Conservation (phyloP, 768 basidiomycete genomes). For the Phanerodontia chrysosporium region DNA sequence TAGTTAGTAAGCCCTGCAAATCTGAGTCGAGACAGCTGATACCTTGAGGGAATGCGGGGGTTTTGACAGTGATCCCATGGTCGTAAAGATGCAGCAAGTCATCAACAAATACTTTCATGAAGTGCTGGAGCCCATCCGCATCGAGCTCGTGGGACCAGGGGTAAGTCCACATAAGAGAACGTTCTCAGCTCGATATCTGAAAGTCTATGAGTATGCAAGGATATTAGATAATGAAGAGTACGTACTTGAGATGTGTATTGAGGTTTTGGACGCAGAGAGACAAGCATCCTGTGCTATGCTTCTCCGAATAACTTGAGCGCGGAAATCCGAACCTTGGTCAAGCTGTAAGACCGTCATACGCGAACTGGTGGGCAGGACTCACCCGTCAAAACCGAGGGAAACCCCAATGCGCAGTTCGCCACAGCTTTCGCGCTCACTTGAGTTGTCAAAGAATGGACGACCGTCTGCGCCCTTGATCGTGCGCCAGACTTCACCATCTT, state of each 20-base stretch:
- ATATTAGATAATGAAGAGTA: neutral
- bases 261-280: constrained; percentile 10
- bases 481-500: constrained; percentile 10
- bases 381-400: constrained; percentile 14
- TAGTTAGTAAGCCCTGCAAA: too few species aligned
- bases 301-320: neutral
- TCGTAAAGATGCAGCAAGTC: constrained; percentile 17
- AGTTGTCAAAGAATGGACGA: constrained; percentile 7
- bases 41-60: neutral
- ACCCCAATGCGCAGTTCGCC: constrained; percentile 12
- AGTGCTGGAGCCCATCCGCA: constrained; percentile 14
- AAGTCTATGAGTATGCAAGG: neutral
- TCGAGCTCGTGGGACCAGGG: constrained; percentile 16
- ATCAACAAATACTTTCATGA: constrained; percentile 11
- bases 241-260: neutral
- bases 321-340: constrained; percentile 8
- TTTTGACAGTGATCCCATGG: constrained; percentile 15
- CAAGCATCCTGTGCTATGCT: constrained; percentile 10
- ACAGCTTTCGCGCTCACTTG: neutral
- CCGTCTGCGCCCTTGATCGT: constrained; percentile 1
- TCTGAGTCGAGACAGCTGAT: too few species aligned
- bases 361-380: neutral
- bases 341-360: neutral
- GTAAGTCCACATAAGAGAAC: constrained; percentile 11
- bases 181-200: constrained; percentile 8